These are phyloP conservation scores for Aspergillus latus DNA, from an alignment of 2,329 filamentous ascomycete species.

Conservation along the genomic window DNA sequence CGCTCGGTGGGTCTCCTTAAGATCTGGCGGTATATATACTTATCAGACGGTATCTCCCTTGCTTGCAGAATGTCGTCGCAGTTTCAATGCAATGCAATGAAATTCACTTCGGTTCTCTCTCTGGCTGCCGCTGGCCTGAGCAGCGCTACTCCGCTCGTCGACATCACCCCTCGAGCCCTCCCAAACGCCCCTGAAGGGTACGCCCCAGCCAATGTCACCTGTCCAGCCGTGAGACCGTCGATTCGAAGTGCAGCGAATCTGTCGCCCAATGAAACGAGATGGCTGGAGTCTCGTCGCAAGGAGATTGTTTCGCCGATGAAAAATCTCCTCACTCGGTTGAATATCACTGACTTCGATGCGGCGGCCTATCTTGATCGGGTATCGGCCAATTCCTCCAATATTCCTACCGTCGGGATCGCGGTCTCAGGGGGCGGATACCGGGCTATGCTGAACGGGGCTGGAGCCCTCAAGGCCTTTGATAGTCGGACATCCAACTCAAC, in stretches of 20 bases:
- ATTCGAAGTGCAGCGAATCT: constrained; percentile 65
- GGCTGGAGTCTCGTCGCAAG: constrained; percentile 69
- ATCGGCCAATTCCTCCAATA: constrained; percentile 55
- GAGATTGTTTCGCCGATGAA: constrained; percentile 73
- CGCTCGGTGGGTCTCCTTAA: neutral
- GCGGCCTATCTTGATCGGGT: constrained; percentile 65
- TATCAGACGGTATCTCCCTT: neutral
- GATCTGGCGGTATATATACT: neutral
- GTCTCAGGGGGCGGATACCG: constrained; percentile 83
- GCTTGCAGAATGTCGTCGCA: too few relatives aligned
- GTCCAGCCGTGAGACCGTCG: constrained; percentile 66
- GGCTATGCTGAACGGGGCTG: constrained; percentile 80
- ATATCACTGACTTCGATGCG: constrained; percentile 76
- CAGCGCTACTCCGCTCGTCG: neutral
- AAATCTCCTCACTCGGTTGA: constrained; percentile 68
- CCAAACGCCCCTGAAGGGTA: constrained; percentile 68
- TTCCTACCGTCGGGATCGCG: constrained; percentile 73
- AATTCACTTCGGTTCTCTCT: neutral
- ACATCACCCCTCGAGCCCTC: constrained; percentile 40
- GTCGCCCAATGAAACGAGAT: constrained; percentile 71
- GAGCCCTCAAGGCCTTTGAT: constrained; percentile 79
- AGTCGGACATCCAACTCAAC: constrained; percentile 65
- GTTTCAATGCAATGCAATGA: too few relatives aligned
- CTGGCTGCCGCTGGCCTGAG: neutral
- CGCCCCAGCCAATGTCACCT: constrained; percentile 65